Evolutionary conservation across 2,329 filamentous ascomycete genomes (phyloP), one percentile per base, ranked within the genome.

Genomic region (Cladophialophora exuberans): DNA sequence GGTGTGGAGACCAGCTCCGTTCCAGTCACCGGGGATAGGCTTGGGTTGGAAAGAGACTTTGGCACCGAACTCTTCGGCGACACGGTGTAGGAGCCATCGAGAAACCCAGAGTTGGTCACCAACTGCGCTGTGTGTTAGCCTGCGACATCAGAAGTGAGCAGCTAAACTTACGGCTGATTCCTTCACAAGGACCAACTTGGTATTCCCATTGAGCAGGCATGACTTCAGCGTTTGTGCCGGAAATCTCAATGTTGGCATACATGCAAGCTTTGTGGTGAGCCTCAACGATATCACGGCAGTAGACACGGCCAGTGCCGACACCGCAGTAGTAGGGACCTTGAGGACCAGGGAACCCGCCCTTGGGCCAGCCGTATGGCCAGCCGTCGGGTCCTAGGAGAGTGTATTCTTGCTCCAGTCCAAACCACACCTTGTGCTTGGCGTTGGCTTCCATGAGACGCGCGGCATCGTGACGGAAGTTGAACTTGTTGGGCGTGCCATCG

Each of bases 201-300:
- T 90, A 97, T 76, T 97, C 93, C 93, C 93, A 97, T 77, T 97
- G 93, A 58, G 89, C 91, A 62, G 91, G 89, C 89, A 97, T 96
- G 70, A 99, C 94, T 83, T 99, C 94, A 64, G 94, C 94, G 76
- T 99, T 99, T 79, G 94, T 97, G 70, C 94, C 94, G 22, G 92
- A 96, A 76, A 99, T 97, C 74, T 92, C 86, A 77, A 99, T 83
- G 57, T 88, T 87, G 58, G 93, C 85, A 74, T 90, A 96, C 75
- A 97, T 73, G 82, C 85, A 96, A 64, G 87, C 87, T 78, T 90
- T 90, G 86, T 90, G 92, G 80, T 96, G 90, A 63, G 89, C 87
- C 80, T 97, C 93, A 65, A 99, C 92, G 61, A 99, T 93, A 72
- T 99, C 93, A 80, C 93, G 88, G 86, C 92, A 93, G 77, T 95